Base-by-base conservation (phyloP, 2,329 filamentous ascomycete genomes). In the Venturiaceae sp. region DNA sequence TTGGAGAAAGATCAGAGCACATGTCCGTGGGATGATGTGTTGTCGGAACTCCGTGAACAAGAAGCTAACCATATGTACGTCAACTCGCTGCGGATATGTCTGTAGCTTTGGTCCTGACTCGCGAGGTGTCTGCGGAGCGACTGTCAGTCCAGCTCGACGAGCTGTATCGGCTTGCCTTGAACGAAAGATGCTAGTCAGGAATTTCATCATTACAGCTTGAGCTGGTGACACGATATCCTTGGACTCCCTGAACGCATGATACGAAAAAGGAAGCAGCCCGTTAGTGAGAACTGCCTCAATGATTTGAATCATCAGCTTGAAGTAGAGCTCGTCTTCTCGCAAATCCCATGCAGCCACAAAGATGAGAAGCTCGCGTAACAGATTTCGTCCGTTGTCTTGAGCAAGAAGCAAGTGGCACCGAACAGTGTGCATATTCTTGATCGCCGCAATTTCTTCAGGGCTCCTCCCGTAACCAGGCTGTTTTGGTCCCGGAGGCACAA, bases 301-400 rank as follows among this genome's bases (percentile, higher is more conserved):
- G 61, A 97, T 96, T 72, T 96, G 92, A 47, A 91, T 88, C 72
- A 95, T 96, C 70, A 96, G 90, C 70, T 96, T 92, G 77, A 96
- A 96, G 67, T 96, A 96, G 37, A 96, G 83, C 61, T 95, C 91
- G 61, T 92, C 87, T 69, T 97, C 92, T 41, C 90, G 87, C 66
- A 96, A 85, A 68, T 96, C 92, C 92, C 92, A 97, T 8, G 95
- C 92, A 5, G 92, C 92, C 62, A 96, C 95, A 70, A 96, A 96
- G 60, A 97, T 95, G 46, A 97, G 79, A 66, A 97, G 83, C 71
- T 97, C 92, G 58, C 92, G 82, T 1, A 97, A 78, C 3, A 97
- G 77, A 67, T 95, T 96, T 64, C 92, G 86, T 3, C 92, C 92
- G 62, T 90, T 95, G 67, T 96, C 91, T 61, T 95, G 83, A 0